Percentiles rank a stretch among this genome's conserved stretches.
These are phyloP conservation scores for Vaccinium darrowii DNA, from an alignment of 148 eudicot species.

Conservation along the genomic window DNA sequence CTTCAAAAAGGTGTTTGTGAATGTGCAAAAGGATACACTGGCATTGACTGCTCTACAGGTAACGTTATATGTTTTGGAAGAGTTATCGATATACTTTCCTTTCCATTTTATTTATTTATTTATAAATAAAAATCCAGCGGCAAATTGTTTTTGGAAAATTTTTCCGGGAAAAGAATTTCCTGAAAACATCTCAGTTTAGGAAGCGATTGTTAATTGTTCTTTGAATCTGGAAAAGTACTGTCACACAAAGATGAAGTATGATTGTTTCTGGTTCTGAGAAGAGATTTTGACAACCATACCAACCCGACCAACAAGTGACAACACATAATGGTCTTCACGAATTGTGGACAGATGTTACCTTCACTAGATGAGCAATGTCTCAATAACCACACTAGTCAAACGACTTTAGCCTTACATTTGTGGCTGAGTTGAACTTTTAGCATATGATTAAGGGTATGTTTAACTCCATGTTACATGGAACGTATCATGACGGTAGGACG, in stretches of 20 bases:
- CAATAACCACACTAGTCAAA: background rate
- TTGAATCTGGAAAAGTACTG: background rate
- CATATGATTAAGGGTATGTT: background rate
- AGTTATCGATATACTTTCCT: background rate
- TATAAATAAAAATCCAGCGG: background rate
- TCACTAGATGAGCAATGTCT: background rate
- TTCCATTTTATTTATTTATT: too few relatives aligned
- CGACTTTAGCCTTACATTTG: background rate
- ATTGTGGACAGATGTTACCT: background rate
- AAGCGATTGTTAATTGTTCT: background rate
- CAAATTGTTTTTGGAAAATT: background rate
- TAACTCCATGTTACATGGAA: background rate
- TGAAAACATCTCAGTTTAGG: background rate
- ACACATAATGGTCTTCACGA: background rate
- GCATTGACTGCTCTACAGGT: slow-evolving; percentile 97
- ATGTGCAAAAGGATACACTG: slow-evolving; percentile 79
- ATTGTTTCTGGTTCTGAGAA: too few relatives aligned
- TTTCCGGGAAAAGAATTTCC: background rate
- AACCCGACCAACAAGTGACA: background rate
- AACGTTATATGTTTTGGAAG: slow-evolving; percentile 1
- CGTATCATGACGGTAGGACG: too few relatives aligned
- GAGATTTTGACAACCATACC: too few relatives aligned
- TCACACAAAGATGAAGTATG: background rate
- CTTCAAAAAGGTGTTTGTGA: slow-evolving; percentile 67
- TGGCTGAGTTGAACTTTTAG: background rate